These are phyloP conservation scores for Plectranthus barbatus DNA, from an alignment of 257 asterid species.

Conservation along the genomic window DNA sequence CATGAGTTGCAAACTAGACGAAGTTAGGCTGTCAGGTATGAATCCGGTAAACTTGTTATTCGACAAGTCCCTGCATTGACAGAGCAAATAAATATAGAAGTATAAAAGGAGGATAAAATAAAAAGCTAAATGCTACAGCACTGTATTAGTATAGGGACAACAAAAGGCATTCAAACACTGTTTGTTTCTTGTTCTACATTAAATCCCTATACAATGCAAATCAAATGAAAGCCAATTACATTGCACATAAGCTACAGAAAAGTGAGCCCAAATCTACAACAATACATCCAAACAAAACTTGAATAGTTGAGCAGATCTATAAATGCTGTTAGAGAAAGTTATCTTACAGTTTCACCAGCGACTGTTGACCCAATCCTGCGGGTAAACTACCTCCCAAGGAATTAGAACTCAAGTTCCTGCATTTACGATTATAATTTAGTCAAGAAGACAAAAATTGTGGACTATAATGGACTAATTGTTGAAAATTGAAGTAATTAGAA, in stretches of 20 bases:
- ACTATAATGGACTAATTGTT: neutral
- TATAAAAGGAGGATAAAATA: neutral
- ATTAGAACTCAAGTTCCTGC: conserved; percentile 83
- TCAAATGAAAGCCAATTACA: neutral
- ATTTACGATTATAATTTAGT: conserved; percentile 9
- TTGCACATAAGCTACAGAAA: neutral
- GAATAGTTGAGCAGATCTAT: neutral
- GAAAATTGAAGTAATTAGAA: neutral
- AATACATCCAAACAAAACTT: neutral
- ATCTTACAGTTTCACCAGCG: conserved; percentile 82
- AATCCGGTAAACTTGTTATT: conserved; percentile 65
- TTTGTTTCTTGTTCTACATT: neutral
- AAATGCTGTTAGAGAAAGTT: neutral
- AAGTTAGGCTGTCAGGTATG: conserved; percentile 72
- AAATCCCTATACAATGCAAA: neutral
- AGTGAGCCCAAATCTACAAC: neutral
- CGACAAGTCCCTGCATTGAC: conserved; percentile 75
- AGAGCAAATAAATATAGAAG: conserved; percentile 4
- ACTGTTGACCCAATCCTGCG: conserved; percentile 61
- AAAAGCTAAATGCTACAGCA: neutral
- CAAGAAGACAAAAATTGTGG: neutral
- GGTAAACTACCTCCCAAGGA: conserved; percentile 70
- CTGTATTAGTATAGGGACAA: neutral
- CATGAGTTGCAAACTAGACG: conserved; percentile 77
- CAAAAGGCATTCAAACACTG: neutral